Base-by-base conservation (phyloP, 1,139 yeast species). In the Saccharomyces hybrid region DNA sequence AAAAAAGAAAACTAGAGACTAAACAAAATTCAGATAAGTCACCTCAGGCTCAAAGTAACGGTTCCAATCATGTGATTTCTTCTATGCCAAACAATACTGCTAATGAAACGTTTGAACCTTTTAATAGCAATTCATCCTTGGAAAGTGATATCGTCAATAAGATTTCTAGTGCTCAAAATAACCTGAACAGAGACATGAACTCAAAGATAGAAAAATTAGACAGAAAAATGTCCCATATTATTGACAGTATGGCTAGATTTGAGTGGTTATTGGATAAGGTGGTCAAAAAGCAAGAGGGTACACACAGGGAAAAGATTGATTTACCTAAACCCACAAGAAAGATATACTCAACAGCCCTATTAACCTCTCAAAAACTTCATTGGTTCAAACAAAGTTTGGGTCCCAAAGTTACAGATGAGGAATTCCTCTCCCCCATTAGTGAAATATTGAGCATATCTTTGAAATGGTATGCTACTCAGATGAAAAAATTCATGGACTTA, bases 381-480 rank as follows among this genome's bases (percentile, higher is more conserved):
- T 61, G 66, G 68, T 54, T 61, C 5, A 63, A 63, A 41, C 50
- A 54, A 11, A 57, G 48, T 26, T 28, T 59, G 6, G 53, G 54
- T 2, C 54, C 57, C n/a, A 49, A 55, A 4, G 50, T 52, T 34
- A 44, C 59, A 4, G 48, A 54, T 26, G 52, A 48, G 7, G 52
- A 53, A 44, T 57, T 60, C 23, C 49, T 60, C 14, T 46, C 50
- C 3, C 70, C 70, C 1, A 47, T 66, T 4, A 57, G 53, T 41
- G 54, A 59, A 14, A 54, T 64, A 4, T 48, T 63, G 14, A 54
- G 59, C 2, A 54, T 56, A 1, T 57, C 63, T 5, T 54, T 63
- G 38, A 65, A 63, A 54, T 66, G 67, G 67, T 60, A 63, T 47
- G 51, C 64, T 11, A 53, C 61, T n/a, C 61, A 63, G 51, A 56